These are phyloP conservation scores for Condylostoma magnum DNA, from an alignment of 169 alveolate species.

Conservation along the genomic window DNA sequence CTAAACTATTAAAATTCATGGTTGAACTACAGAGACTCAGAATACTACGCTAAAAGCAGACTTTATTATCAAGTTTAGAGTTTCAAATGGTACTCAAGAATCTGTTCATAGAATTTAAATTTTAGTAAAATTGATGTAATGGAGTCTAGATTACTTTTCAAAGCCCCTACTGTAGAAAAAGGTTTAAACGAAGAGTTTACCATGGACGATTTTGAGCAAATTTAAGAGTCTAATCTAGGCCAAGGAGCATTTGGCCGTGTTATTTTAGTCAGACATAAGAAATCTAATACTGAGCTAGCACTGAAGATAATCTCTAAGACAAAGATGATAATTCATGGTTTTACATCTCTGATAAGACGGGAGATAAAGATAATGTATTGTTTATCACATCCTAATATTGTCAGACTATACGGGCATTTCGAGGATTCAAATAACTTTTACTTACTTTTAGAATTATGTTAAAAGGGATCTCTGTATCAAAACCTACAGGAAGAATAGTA, in stretches of 20 bases:
- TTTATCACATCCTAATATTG: slow-evolving; percentile 81
- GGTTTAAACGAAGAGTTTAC: not conserved
- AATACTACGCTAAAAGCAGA: too few relatives aligned
- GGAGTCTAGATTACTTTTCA: slow-evolving; percentile 15
- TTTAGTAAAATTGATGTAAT: too few relatives aligned
- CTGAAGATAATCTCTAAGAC: slow-evolving; percentile 21
- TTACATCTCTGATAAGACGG: slow-evolving; percentile 58
- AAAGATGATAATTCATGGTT: slow-evolving; percentile 37
- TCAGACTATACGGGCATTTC: slow-evolving; percentile 79
- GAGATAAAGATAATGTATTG: slow-evolving; percentile 87
- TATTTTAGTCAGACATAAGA: slow-evolving; percentile 15
- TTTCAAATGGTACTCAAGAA: too few relatives aligned
- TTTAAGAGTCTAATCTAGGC: not conserved
- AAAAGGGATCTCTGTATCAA: slow-evolving; percentile 1
- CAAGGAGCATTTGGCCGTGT: slow-evolving; percentile 31
- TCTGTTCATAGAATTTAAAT: too few relatives aligned
- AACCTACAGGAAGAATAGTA: not conserved
- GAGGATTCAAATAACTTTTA: slow-evolving; percentile 85
- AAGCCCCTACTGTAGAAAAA: slow-evolving; percentile 14
- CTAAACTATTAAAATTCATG: too few relatives aligned
- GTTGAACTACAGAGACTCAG: too few relatives aligned
- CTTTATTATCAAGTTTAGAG: too few relatives aligned
- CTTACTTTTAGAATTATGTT: slow-evolving; percentile 43
- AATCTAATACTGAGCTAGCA: not conserved
- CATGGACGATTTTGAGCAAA: slow-evolving; percentile 1